Percentiles rank a stretch among this genome's conserved stretches.
phyloP scores from a whole-genome alignment of 164 flowering plant genomes.

The Stephania yunnanensis region DNA sequence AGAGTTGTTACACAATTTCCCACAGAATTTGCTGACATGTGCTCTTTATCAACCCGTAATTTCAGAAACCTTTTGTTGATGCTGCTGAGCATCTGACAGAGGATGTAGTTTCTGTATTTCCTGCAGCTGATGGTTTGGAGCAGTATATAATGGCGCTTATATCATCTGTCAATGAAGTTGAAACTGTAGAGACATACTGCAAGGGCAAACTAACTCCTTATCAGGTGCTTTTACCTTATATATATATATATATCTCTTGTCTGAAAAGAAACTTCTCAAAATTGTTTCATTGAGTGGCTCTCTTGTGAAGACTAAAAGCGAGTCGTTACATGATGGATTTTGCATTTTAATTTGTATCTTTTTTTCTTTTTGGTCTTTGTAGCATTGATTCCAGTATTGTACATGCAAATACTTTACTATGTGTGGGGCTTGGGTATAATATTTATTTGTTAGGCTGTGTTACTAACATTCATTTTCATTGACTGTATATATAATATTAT shows the following conservation, averaged over 20 bases:
- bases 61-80: conserved; percentile 92
- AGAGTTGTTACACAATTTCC: not conserved
- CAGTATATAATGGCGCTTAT: conserved; percentile 55
- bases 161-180: conserved; percentile 54
- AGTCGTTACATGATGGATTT: not conserved
- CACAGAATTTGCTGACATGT: conserved; percentile 10
- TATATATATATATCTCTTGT: not conserved
- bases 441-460: not conserved
- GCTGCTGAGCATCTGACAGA: conserved; percentile 87
- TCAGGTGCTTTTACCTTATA: conserved; percentile 40
- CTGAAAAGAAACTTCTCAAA: not conserved
- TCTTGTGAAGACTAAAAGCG: not conserved
- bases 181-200: conserved; percentile 44
- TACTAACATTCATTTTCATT: not conserved
- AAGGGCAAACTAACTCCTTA: conserved; percentile 47
- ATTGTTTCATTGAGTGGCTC: not conserved
- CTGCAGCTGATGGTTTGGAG: conserved; percentile 89
- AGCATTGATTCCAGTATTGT: not conserved
- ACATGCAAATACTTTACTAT: not conserved
- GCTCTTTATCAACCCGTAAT: conserved; percentile 6
- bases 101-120: conserved; percentile 86
- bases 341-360: not conserved
- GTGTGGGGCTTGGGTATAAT: not conserved
- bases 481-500: not conserved
- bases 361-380: not conserved